phyloP scores from a whole-genome alignment of 768 basidiomycete species.

The Lepiota venenata region DNA sequence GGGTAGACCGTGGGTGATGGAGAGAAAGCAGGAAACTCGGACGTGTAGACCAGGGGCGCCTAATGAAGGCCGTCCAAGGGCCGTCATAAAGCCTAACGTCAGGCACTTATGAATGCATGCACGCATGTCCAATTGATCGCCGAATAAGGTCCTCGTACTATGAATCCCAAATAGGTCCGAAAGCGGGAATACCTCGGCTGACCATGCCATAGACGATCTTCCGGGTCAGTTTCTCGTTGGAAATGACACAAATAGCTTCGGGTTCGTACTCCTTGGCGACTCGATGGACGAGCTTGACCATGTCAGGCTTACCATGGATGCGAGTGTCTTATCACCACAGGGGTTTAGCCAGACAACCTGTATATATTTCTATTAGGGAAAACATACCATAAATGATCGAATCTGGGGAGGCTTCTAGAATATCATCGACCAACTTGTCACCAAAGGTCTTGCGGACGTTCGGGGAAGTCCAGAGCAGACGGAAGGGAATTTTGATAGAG shows the following conservation, averaged over 20 bases:
- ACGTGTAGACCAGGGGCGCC: no score
- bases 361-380: neutral
- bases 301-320: constrained; percentile 35
- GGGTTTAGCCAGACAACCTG: neutral
- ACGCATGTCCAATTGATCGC: no score
- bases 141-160: constrained; percentile 12
- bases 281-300: constrained; percentile 35
- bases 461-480: constrained; percentile 41
- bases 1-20: no score
- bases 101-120: no score
- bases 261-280: constrained; percentile 35
- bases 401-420: constrained; percentile 35
- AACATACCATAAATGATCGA: constrained; percentile 31
- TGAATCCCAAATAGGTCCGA: constrained; percentile 40
- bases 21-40: no score
- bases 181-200: constrained; percentile 36
- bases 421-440: constrained; percentile 32
- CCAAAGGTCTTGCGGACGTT: constrained; percentile 39
- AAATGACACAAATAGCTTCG: constrained; percentile 40
- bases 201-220: constrained; percentile 39
- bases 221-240: constrained; percentile 34
- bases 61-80: no score
- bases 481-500: constrained; percentile 30
- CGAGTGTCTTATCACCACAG: constrained; percentile 27
- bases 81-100: no score